phyloP scores from a whole-genome alignment of 495 filamentous ascomycete species.

The Penicillium angulare region DNA sequence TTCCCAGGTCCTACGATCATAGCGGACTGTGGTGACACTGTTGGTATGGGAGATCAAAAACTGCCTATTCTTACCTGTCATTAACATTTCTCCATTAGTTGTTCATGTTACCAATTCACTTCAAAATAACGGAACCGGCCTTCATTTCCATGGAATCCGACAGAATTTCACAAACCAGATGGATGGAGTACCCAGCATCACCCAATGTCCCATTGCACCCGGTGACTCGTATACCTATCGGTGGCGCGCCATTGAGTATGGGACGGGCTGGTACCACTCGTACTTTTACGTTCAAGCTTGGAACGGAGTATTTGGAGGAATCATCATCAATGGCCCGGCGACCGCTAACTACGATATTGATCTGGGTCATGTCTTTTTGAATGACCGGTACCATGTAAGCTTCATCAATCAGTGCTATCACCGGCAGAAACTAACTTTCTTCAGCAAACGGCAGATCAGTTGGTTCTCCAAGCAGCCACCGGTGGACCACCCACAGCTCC shows the following conservation, averaged over 20 bases:
- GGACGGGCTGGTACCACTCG: conserved; percentile 80
- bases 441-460: conserved; percentile 29
- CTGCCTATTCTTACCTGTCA: neutral
- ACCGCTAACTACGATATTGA: conserved; percentile 65
- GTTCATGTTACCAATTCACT: conserved; percentile 69
- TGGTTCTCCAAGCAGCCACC: conserved; percentile 24
- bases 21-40: conserved; percentile 63
- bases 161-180: conserved; percentile 48
- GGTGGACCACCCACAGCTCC: conserved; percentile 37
- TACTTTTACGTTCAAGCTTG: conserved; percentile 64
- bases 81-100: conserved; percentile 46
- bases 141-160: conserved; percentile 55
- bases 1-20: conserved; percentile 59
- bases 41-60: neutral
- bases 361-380: conserved; percentile 55
- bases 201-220: conserved; percentile 66
- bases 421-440: conserved; percentile 26
- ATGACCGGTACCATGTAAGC: conserved; percentile 53
- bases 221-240: conserved; percentile 65
- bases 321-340: conserved; percentile 49
- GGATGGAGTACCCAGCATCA: conserved; percentile 65
- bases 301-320: conserved; percentile 33
- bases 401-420: conserved; percentile 1
- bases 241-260: conserved; percentile 70
- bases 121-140: conserved; percentile 58